Percentiles rank a stretch among this genome's conserved stretches.
Evolutionary conservation across 805 yeast species (phyloP).

Genomic region (Candida sakaeoensis): DNA sequence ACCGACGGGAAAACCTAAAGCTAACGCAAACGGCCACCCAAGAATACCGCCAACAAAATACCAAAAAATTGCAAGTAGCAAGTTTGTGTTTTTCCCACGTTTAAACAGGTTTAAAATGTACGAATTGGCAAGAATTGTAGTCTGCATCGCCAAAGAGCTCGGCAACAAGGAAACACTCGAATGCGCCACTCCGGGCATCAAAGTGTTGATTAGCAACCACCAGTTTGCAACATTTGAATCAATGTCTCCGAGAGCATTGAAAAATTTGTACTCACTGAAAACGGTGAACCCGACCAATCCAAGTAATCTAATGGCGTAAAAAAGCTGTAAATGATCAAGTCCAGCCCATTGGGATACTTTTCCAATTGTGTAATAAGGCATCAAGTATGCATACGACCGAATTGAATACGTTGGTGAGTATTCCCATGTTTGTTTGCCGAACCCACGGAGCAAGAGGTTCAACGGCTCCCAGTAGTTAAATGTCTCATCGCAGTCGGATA

Average conservation of each 20-base stretch:
- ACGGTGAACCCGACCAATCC: constrained; percentile 35
- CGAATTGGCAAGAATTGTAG: constrained; percentile 44
- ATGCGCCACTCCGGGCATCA: constrained; percentile 82
- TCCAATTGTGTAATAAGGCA: constrained; percentile 41
- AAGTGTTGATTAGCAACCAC: constrained; percentile 59
- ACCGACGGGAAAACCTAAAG: constrained; percentile 59
- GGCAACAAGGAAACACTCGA: constrained; percentile 86
- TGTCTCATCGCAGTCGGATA: constrained; percentile 89
- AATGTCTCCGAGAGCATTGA: constrained; percentile 33
- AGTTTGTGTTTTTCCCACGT: neutral
- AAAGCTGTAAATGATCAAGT: constrained; percentile 18
- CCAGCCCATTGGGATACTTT: constrained; percentile 17
- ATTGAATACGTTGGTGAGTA: constrained; percentile 88
- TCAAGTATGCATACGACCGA: constrained; percentile 76
- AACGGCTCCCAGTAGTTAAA: constrained; percentile 95
- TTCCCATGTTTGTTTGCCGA: constrained; percentile 96
- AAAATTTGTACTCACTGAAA: constrained; percentile 53
- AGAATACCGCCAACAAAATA: constrained; percentile 65
- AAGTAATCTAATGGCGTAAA: constrained; percentile 51
- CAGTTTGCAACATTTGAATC: constrained; percentile 47
- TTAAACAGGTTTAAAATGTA: constrained; percentile 26
- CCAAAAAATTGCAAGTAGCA: constrained; percentile 33
- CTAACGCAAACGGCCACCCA: constrained; percentile 90
- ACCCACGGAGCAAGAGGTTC: constrained; percentile 69
- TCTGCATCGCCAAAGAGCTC: constrained; percentile 63